Evolutionary conservation across 1,284 basidiomycete species (phyloP).

Genomic region (Tetrapyrgos nigripes): DNA sequence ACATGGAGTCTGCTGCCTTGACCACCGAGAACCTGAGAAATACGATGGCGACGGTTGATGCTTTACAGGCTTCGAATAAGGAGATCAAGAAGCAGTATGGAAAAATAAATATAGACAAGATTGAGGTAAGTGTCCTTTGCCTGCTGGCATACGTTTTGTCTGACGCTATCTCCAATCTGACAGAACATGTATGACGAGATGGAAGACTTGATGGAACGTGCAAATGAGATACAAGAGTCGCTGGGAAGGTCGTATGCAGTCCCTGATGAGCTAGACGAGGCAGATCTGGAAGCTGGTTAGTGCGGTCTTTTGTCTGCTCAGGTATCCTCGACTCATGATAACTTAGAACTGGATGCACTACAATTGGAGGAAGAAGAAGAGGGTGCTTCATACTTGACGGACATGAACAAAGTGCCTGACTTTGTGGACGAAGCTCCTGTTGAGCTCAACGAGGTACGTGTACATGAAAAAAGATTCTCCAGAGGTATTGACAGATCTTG

Average conservation of each 20-base stretch:
- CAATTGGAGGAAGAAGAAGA: conserved; percentile 90
- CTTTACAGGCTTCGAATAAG: conserved; percentile 98
- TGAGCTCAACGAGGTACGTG: conserved; percentile 62
- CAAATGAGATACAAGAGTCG: conserved; percentile 97
- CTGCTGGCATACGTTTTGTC: too few relatives aligned
- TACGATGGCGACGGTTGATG: conserved; percentile 99
- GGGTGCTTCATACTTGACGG: conserved; percentile 84
- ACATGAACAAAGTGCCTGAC: conserved; percentile 87
- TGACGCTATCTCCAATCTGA: too few relatives aligned
- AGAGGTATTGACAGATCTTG: background rate
- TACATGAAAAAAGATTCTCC: conserved; percentile 13
- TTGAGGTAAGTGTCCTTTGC: conserved; percentile 71
- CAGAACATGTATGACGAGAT: conserved; percentile 96
- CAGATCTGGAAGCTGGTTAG: conserved; percentile 94
- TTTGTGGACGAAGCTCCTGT: conserved; percentile 87
- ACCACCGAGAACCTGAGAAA: conserved; percentile 98
- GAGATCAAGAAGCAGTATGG: conserved; percentile 98
- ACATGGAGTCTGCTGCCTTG: conserved; percentile 97
- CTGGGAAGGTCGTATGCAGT: conserved; percentile 94
- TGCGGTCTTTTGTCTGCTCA: conserved; percentile 4
- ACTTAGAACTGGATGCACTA: conserved; percentile 86
- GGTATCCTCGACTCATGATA: background rate
- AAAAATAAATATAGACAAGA: conserved; percentile 98
- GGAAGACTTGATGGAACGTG: conserved; percentile 97
- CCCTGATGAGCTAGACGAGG: conserved; percentile 98